These are phyloP conservation scores for Lactarius quietus DNA, from an alignment of 768 basidiomycete genomes.

Conservation along the genomic window DNA sequence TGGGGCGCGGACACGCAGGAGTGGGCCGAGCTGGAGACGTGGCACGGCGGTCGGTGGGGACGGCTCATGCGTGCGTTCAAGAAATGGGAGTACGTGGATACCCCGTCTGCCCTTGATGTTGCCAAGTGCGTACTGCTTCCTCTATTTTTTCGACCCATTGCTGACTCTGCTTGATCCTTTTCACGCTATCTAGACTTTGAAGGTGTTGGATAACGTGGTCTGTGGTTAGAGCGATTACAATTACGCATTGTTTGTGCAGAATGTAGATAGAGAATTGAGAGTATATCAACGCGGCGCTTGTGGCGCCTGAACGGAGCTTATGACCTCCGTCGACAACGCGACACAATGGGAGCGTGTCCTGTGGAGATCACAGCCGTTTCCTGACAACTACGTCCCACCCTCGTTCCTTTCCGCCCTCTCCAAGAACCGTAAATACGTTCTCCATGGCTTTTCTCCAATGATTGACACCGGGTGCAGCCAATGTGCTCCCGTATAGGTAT, in stretches of 20 bases:
- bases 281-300: background rate
- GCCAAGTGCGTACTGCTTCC: background rate
- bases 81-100: conserved; percentile 18
- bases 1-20: conserved; percentile 39
- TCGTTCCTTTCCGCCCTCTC: conserved; percentile 76
- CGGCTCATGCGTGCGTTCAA: conserved; percentile 16
- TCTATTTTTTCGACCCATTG: background rate
- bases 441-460: conserved; percentile 11
- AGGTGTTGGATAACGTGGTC: background rate
- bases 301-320: background rate
- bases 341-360: conserved; percentile 65
- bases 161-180: background rate
- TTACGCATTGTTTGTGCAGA: no score
- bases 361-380: conserved; percentile 72
- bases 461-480: conserved; percentile 46
- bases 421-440: conserved; percentile 57
- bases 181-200: conserved; percentile 5
- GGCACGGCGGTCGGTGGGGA: conserved; percentile 37
- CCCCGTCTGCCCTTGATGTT: background rate
- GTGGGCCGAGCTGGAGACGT: conserved; percentile 41
- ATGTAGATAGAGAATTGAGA: no score
- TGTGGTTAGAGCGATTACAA: background rate
- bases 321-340: conserved; percentile 26
- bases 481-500: conserved; percentile 77
- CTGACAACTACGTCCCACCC: conserved; percentile 83